Base-by-base conservation (phyloP, 257 asterid species). In the Verbascum thapsus region DNA sequence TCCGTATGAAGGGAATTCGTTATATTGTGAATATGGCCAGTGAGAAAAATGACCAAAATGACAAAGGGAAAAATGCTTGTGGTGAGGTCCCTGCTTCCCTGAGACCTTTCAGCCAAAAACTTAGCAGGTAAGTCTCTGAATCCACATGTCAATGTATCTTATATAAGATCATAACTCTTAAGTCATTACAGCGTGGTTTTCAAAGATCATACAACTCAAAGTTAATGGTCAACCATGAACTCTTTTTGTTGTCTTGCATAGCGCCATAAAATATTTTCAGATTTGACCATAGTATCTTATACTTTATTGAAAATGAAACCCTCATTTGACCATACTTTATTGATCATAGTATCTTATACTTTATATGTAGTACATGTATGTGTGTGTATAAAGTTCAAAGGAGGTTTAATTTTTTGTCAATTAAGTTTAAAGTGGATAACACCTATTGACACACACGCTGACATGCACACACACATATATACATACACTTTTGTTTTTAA, bases 81-180 rank as follows among this genome's bases (percentile, higher is more conserved):
- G 19, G 16, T 1, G 11, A 10, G 47, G 17, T 17, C n/a, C 64
- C 63, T 19, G 30, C 63, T 9, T 9, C 35, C 10, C 12, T 40
- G 4, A 52, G 68, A 49, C 26, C 63, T 26, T 51, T 64, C 18
- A 32, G 63, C 42, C 63, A 23, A 26, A 64, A 34, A 49, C 34
- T 72, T 13, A 58, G 52, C 34, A 64, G 72, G 76, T 65, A 44
- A 49, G 17, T 8, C 13, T 40, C 19, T 43, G 19, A 20, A 19
- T 16, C 54, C 7, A 43, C 53, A 38, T 42, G 22, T 26, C 5
- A 10, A 56, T 16, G 40, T 12, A 37, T 41, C 34, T 10, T 19
- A 16, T 45, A 0, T 45, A 3, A 16, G 3, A 2, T 39, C 13
- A 6, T 8, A 8, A 9, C n/a, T 39, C 44, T n/a, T 51, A 34